Base-by-base conservation (phyloP, 345 rosid species). In the Salix viminalis region DNA sequence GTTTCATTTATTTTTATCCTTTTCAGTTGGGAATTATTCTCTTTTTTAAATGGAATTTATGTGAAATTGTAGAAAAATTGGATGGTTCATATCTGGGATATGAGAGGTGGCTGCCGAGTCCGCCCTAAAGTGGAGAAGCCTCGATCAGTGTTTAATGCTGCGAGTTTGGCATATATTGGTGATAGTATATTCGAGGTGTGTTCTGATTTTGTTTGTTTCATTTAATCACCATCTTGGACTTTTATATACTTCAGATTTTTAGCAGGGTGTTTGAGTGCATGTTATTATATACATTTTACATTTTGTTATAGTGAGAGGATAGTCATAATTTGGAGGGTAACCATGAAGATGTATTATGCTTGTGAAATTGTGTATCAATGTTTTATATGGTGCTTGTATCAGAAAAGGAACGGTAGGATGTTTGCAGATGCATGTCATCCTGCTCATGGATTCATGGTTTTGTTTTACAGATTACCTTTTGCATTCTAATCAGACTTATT, bases 121-220 rank as follows among this genome's bases (percentile, higher is more conserved):
- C 91, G 18, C 94, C 94, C 1, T n/a, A 86, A 86, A 81, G 90
- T 90, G 21, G 89, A 84, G 83, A 90, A 90, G 87, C 91, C 94
- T 76, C 88, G 90, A 36, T 86, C 90, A 0, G 82, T 82, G 8
- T 89, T 68, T 75, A 89, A 89, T 83, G 86, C 87, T 2, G 80
- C 87, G 4, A 69, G 74, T 19, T 67, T 86, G 32, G 88, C 90
- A 15, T 86, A 84, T 56, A 75, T 88, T 11, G 97, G 96, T 67
- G 97, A 94, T 82, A 85, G 96, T 54, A 85, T 93, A 70, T 93
- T 88, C 24, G 96, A 95, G 96, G 99, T 93, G 36, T 18, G 79
- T 72, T 26, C 3, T 79, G 54, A 21, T 16, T 37, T 36, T 70
- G 36, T 26, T 48, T 18, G 61, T 37, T 30, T 26, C 10, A 6